Evolutionary conservation across 129 eudicot genomes (phyloP).

Genomic region (Centaurea solstitialis): DNA sequence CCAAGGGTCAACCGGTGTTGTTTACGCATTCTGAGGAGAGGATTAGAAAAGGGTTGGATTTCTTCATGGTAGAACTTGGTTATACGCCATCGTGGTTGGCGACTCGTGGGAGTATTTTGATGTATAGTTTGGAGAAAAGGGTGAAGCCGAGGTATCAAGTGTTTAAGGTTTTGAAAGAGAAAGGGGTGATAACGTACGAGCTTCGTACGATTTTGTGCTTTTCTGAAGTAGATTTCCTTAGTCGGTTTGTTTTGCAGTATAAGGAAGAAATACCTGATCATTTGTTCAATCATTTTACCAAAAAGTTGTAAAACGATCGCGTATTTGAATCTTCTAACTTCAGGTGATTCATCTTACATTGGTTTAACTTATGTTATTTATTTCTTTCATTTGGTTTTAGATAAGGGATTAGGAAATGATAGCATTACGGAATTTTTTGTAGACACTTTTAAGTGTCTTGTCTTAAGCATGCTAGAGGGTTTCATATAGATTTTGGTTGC

Average conservation of each 20-base stretch:
- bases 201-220: constrained; percentile 18
- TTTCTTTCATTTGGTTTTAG: not conserved
- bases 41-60: constrained; percentile 22
- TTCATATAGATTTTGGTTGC: too few species aligned
- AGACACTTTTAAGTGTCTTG: too few species aligned
- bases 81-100: constrained; percentile 26
- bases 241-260: constrained; percentile 11
- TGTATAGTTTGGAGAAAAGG: constrained; percentile 42
- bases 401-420: not conserved
- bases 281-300: constrained; percentile 23
- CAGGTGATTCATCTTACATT: constrained; percentile 20
- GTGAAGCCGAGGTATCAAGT: constrained; percentile 36
- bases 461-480: too few species aligned
- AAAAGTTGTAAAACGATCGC: not conserved
- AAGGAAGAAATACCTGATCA: constrained; percentile 21
- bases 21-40: constrained; percentile 35
- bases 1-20: constrained; percentile 26
- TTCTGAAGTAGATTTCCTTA: constrained; percentile 23
- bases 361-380: not conserved
- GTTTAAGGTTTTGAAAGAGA: constrained; percentile 25
- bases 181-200: constrained; percentile 11
- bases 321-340: not conserved
- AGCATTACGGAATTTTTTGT: not conserved
- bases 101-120: constrained; percentile 16
- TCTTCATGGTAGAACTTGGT: constrained; percentile 34